Evolutionary conservation across 2,329 filamentous ascomycete species (phyloP).

Genomic region (Paracoccidioides brasiliensis): DNA sequence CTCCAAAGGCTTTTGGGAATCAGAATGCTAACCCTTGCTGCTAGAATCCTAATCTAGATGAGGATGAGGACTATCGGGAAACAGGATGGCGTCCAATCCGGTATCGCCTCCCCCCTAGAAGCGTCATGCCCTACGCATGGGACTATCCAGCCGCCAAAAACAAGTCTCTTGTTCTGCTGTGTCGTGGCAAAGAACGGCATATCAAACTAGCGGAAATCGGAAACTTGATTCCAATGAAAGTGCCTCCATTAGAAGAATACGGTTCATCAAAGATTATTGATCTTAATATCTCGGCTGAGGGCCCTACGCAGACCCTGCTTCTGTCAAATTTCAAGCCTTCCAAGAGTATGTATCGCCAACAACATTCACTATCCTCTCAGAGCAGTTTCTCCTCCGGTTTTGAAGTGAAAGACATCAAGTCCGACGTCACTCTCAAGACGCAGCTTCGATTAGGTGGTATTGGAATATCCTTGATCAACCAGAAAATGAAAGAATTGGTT

Average conservation of each 20-base stretch:
- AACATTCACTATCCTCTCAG: slow-evolving; percentile 42
- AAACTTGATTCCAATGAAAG: slow-evolving; percentile 87
- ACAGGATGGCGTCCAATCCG: slow-evolving; percentile 86
- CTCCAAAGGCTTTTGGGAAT: background rate
- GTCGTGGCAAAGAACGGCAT: slow-evolving; percentile 69
- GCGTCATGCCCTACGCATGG: slow-evolving; percentile 99
- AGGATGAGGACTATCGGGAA: slow-evolving; percentile 65
- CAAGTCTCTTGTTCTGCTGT: slow-evolving; percentile 77
- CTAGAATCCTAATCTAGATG: slow-evolving; percentile 71
- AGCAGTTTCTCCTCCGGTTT: slow-evolving; percentile 57
- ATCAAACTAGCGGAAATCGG: slow-evolving; percentile 95
- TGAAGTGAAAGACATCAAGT: slow-evolving; percentile 86
- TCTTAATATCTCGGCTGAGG: slow-evolving; percentile 88
- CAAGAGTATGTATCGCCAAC: slow-evolving; percentile 77
- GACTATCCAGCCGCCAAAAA: slow-evolving; percentile 97
- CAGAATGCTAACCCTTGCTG: slow-evolving; percentile 2
- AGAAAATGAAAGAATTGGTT: slow-evolving; percentile 78
- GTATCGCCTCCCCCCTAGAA: slow-evolving; percentile 81
- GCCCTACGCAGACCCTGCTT: slow-evolving; percentile 87
- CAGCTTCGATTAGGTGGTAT: slow-evolving; percentile 81
- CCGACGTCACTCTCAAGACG: slow-evolving; percentile 75
- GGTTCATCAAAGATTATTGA: slow-evolving; percentile 76
- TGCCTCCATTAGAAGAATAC: slow-evolving; percentile 51
- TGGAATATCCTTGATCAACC: slow-evolving; percentile 85
- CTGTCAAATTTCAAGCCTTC: slow-evolving; percentile 87